These are phyloP conservation scores for Colletotrichum sp. DNA, from an alignment of 2,329 filamentous ascomycete genomes.

Conservation along the genomic window DNA sequence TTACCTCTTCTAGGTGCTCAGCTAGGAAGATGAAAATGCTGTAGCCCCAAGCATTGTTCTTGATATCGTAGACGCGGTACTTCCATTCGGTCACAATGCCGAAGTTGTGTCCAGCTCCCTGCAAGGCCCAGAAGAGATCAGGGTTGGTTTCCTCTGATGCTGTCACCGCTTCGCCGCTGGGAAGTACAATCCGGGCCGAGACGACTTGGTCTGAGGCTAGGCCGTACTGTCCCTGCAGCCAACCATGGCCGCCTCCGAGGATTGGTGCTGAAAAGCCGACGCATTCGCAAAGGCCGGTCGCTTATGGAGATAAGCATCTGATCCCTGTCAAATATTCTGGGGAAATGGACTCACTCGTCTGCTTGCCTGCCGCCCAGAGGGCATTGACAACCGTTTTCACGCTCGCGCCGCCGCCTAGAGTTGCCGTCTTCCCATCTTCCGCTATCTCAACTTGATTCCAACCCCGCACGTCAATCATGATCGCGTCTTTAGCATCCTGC, in stretches of 20 bases:
- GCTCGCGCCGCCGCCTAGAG: conserved; percentile 21
- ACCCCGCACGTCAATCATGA: conserved; percentile 26
- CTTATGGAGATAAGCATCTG: not conserved
- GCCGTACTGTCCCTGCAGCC: conserved; percentile 15
- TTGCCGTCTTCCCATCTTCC: conserved; percentile 12
- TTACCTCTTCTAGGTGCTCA: conserved; percentile 32
- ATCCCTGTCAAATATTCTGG: not conserved
- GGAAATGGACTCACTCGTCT: not conserved
- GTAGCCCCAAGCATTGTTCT: conserved; percentile 25
- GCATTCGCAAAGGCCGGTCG: conserved; percentile 29
- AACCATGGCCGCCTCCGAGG: conserved; percentile 23
- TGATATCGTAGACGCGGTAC: conserved; percentile 30
- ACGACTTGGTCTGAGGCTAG: conserved; percentile 35
- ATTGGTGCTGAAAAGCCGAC: conserved; percentile 25
- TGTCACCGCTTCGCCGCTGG: conserved; percentile 26
- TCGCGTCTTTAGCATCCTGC: not conserved
- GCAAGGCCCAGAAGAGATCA: conserved; percentile 53
- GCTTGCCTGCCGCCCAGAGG: conserved; percentile 1
- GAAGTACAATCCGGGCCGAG: conserved; percentile 31
- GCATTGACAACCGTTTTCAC: conserved; percentile 7
- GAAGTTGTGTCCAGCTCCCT: conserved; percentile 56
- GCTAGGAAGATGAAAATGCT: conserved; percentile 27
- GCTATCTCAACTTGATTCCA: conserved; percentile 12
- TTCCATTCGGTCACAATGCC: conserved; percentile 50
- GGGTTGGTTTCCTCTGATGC: conserved; percentile 27